Evolutionary conservation across 2,329 filamentous ascomycete species (phyloP).

Genomic region (Alternaria tenuissima): DNA sequence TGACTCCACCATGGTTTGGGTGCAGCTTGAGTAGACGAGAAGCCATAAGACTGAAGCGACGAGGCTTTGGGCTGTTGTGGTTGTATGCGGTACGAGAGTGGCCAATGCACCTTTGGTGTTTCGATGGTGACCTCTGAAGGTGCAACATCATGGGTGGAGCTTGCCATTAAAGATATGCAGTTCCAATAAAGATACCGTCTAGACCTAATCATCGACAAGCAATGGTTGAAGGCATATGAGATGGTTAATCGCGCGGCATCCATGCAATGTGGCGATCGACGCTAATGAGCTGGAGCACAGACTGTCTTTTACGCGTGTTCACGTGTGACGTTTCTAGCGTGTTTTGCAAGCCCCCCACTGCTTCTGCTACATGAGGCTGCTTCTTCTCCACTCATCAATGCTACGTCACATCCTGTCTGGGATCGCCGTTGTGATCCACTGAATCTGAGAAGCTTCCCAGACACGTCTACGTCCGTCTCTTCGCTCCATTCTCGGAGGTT

Average conservation of each 20-base stretch:
- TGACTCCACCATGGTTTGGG: conserved; percentile 69
- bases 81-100: conserved; percentile 29
- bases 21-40: conserved; percentile 6
- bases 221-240: conserved; percentile 3
- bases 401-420: neutral
- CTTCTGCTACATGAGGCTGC: neutral
- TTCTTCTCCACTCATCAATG: neutral
- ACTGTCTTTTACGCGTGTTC: conserved; percentile 9
- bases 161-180: neutral
- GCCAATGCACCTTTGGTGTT: conserved; percentile 23
- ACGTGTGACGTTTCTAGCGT: conserved; percentile 9
- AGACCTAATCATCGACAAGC: neutral
- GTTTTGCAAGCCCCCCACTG: neutral
- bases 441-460: neutral
- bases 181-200: neutral
- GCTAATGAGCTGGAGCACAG: conserved; percentile 9
- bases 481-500: neutral
- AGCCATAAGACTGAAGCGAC: conserved; percentile 13
- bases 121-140: neutral
- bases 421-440: neutral
- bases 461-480: neutral
- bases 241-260: neutral
- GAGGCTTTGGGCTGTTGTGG: conserved; percentile 18
- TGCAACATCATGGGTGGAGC: neutral
- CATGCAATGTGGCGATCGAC: neutral